These are phyloP conservation scores for Suillus occidentalis DNA, from an alignment of 768 basidiomycete genomes.

Conservation along the genomic window DNA sequence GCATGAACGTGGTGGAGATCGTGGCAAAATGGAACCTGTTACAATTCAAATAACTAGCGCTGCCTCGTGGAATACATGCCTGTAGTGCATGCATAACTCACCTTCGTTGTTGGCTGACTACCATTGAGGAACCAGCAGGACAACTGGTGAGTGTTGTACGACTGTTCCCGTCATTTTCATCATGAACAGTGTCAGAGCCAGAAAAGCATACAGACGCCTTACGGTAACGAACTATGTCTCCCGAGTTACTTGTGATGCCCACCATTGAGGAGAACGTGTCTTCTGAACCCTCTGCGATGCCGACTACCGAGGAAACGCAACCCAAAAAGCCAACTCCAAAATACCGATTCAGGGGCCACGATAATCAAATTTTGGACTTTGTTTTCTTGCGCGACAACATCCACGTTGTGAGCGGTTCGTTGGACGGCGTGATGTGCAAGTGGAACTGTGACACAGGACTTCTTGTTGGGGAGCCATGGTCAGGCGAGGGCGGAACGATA, in stretches of 20 bases:
- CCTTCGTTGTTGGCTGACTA: not conserved
- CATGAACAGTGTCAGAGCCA: not conserved
- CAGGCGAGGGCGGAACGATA: not conserved
- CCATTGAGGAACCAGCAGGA: not conserved
- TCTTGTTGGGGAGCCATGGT: not conserved
- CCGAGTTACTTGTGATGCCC: not conserved
- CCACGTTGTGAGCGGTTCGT: not conserved
- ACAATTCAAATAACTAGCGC: not conserved
- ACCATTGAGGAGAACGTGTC: not conserved
- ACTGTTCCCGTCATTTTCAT: not conserved
- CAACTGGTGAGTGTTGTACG: not conserved
- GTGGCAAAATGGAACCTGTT: not conserved
- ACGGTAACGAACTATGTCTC: not conserved
- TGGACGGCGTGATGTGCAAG: not conserved
- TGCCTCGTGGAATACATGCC: not conserved
- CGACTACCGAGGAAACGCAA: not conserved
- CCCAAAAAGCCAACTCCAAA: not conserved
- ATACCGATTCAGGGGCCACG: not conserved
- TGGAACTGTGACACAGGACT: not conserved
- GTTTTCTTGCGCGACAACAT: not conserved
- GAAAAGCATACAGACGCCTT: not conserved
- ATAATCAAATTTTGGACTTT: not conserved
- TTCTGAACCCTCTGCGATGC: not conserved
- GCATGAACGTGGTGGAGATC: not conserved
- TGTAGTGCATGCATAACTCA: not conserved